Conservation (phyloP, 345 rosid species). For the Noccaea caerulescens region DNA sequence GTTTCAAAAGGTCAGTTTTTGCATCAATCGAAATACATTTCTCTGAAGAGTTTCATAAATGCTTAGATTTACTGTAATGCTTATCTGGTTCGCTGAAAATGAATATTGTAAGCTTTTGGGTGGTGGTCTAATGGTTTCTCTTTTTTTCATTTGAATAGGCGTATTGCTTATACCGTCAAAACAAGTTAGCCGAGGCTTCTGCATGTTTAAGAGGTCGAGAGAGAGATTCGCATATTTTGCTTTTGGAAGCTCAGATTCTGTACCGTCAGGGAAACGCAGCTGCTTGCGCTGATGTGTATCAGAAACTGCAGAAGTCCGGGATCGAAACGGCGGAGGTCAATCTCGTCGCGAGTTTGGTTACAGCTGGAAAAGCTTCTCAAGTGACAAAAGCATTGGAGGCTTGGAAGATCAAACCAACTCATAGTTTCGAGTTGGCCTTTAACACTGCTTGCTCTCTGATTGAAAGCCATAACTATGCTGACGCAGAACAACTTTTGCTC, state of each 20-base stretch:
- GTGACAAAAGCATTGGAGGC: slow-evolving; percentile 71
- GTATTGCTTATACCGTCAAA: slow-evolving; percentile 88
- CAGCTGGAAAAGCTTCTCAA: slow-evolving; percentile 77
- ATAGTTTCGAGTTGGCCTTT: slow-evolving; percentile 83
- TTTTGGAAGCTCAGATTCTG: slow-evolving; percentile 84
- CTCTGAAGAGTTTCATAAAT: background rate
- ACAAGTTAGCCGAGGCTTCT: slow-evolving; percentile 80
- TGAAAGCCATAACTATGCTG: slow-evolving; percentile 59
- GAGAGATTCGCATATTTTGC: slow-evolving; percentile 55
- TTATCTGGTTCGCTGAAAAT: background rate
- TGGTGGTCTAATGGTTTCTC: background rate
- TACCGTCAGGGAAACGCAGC: slow-evolving; percentile 78
- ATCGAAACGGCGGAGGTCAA: slow-evolving; percentile 69
- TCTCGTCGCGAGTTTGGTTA: slow-evolving; percentile 71
- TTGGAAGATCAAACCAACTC: slow-evolving; percentile 68
- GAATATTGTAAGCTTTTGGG: background rate
- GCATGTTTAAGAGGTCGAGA: slow-evolving; percentile 59
- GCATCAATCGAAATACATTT: slow-evolving; percentile 16
- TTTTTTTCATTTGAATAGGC: slow-evolving; percentile 51
- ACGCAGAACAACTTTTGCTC: slow-evolving; percentile 88
- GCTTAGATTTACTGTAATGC: background rate
- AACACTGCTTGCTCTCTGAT: slow-evolving; percentile 88
- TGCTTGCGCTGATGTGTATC: slow-evolving; percentile 70
- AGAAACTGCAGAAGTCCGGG: slow-evolving; percentile 59
- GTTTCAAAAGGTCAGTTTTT: slow-evolving; percentile 60